phyloP scores from a whole-genome alignment of 2,329 filamentous ascomycete genomes.

The Fonsecaea nubica region DNA sequence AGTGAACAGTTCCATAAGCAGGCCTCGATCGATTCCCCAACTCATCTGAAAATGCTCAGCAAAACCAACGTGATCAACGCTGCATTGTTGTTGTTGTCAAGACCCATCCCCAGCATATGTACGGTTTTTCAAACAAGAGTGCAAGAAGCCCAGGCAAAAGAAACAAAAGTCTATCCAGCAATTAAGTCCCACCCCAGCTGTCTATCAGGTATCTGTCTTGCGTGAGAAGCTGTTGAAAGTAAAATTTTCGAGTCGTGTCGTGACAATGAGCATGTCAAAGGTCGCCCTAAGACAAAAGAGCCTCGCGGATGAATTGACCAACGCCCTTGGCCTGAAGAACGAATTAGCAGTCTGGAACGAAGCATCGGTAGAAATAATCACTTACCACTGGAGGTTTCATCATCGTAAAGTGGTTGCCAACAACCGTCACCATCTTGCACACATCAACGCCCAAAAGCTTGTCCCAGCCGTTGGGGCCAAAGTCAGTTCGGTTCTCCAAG shows the following conservation, averaged over 20 bases:
- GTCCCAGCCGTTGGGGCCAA: conserved; percentile 57
- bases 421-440: conserved; percentile 43
- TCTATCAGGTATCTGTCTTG: conserved; percentile 32
- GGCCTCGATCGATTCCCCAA: conserved; percentile 9
- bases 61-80: conserved; percentile 8
- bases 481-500: conserved; percentile 55
- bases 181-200: conserved; percentile 12
- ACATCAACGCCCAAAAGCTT: conserved; percentile 51
- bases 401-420: conserved; percentile 52
- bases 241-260: conserved; percentile 16
- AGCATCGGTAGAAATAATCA: conserved; percentile 10
- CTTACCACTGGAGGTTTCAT: conserved; percentile 46
- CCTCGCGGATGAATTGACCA: conserved; percentile 40
- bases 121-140: conserved; percentile 19
- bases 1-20: background rate
- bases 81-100: background rate
- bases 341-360: conserved; percentile 24
- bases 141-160: conserved; percentile 13
- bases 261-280: conserved; percentile 11
- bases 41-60: conserved; percentile 35
- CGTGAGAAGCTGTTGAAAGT: conserved; percentile 19
- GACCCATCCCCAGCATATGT: conserved; percentile 26
- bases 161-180: conserved; percentile 23
- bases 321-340: conserved; percentile 38
- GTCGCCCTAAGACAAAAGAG: conserved; percentile 29